Base-by-base conservation (phyloP, 192 early-diverging fungal genomes). In the Mortierella hygrophila region DNA sequence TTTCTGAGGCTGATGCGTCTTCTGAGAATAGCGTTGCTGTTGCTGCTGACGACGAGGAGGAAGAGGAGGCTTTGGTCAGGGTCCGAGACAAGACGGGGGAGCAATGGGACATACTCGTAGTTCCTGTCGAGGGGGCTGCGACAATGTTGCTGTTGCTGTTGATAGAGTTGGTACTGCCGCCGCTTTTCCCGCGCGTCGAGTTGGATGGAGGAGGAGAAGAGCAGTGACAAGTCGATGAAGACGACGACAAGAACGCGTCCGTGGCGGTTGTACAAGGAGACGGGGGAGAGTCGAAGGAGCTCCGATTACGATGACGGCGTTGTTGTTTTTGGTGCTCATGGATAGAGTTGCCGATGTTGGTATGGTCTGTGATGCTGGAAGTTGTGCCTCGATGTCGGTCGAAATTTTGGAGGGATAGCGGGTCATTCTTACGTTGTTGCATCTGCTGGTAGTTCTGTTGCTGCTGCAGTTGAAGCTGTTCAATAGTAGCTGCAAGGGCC, bases 101-200 rank as follows among this genome's bases (percentile, higher is more conserved):
- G 40, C 82, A 83, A 4, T 83, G 82, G 10, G 68, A 37, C 82
- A 83, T 83, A 41, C 75, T 68, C 23, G 81, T 82, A 7, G 81
- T n/a, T 20, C 41, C 13, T 40, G 49, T 42, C 26, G 63, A 38
- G 2, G 52, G 15, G 15, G 40, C 20, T 2, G 52, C 68, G 69
- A 46, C 1, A 63, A 44, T 29, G 79, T 41, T 37, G 72, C 44
- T 49, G 47, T 18, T 0, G 21, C 4, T 49, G 10, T 40, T 44
- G 41, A 4, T 55, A 47, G 20, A n/a, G 38, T 21, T 37, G 15
- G 2, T 68, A 20, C 15, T 38, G 60, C 15, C 63, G 1, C 38
- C 60, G 29, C 46, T 41, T 18, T 38, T 76, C 13, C 6, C 68
- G 60, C 42, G 38, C 40, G 57, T 21, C 38, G 74, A 77, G n/a